phyloP scores from a whole-genome alignment of 2,329 filamentous ascomycete species.

The Botrytis paeoniae region DNA sequence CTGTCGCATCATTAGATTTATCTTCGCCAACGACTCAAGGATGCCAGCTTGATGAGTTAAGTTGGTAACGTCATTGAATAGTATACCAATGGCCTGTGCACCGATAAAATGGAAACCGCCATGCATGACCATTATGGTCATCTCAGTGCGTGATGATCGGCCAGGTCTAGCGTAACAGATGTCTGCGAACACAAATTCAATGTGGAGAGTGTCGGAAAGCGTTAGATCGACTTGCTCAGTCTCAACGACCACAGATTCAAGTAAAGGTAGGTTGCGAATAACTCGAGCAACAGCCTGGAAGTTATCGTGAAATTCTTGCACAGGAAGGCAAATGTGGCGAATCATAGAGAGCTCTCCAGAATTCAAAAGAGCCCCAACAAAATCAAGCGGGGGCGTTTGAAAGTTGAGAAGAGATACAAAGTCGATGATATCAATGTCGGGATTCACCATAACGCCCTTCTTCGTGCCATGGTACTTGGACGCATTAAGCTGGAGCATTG shows the following conservation, averaged over 20 bases:
- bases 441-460: neutral
- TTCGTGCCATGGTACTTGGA: neutral
- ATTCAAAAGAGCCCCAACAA: neutral
- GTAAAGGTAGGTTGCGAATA: constrained; percentile 1
- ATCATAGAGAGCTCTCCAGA: neutral
- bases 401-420: neutral
- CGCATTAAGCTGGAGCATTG: neutral
- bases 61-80: neutral
- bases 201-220: neutral
- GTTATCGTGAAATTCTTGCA: neutral
- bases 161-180: neutral
- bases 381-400: neutral
- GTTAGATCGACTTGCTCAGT: neutral
- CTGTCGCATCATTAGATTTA: neutral
- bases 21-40: neutral
- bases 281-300: neutral
- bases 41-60: neutral
- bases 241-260: neutral
- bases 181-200: neutral
- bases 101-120: neutral
- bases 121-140: neutral
- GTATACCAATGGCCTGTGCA: neutral
- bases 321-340: neutral
- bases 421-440: neutral
- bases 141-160: neutral